Base-by-base conservation (phyloP, 768 basidiomycete genomes). In the Mrakia frigida region DNA sequence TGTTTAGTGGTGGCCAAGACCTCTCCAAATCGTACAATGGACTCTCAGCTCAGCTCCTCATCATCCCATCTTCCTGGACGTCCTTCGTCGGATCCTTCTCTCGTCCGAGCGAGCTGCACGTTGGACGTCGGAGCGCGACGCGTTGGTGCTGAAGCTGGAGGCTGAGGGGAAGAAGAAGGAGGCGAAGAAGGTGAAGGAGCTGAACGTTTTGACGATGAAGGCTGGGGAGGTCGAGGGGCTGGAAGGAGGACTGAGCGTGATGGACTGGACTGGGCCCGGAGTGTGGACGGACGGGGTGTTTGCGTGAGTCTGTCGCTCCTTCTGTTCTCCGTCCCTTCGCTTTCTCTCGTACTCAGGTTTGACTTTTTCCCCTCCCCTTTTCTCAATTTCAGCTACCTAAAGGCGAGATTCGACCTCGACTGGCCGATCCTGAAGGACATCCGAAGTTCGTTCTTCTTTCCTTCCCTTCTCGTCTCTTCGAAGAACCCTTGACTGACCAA, bases 1-100 rank as follows among this genome's bases (percentile, higher is more conserved):
- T 37, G 18, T 13, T n/a, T 70, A 82, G 81, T 84, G 80, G 79
- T 84, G 81, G 81, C 79, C 83, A 0, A 79, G 80, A 0, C 83
- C 85, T 76, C 80, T 86, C 0, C 85, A 85, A 77, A 82, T 86
- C 35, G 83, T 83, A 0, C 86, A 86, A 78, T 86, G 86, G 86
- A 86, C 85, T 1, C 81, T 86, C 73, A 81, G 84, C 0, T 81
- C 83, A 1, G 79, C 85, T 0, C 84, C 84, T 18, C 79, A 78
- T 46, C 86, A 86, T 74, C 86, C 86, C 21, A 82, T 86, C 59
- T 75, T 84, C n/a, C 79, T 86, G 70, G 84, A 85, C 65, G 82
- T 82, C 9, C 63, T 86, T 6, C 80, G 84, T 5, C 82, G 85
- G 3, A 81, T 86, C 73, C 77, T 56, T 7, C 56, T 46, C 28